Base-by-base conservation (phyloP, 1,139 yeast genomes). In the Kurtzmaniella quercitrusa region DNA sequence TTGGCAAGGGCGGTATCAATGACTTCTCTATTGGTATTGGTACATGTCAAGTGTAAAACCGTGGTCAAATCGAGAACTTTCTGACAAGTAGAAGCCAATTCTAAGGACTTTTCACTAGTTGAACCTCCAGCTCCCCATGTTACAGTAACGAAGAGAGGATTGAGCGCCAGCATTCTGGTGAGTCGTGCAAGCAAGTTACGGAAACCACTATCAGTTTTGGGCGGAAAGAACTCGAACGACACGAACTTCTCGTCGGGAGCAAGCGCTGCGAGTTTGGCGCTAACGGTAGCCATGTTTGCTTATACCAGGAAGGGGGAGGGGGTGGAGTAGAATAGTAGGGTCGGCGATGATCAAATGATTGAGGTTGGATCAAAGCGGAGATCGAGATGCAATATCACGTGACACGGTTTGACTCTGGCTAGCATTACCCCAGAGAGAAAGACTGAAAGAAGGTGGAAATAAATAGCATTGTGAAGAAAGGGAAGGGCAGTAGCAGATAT, bases 51-150 rank as follows among this genome's bases (percentile, higher is more conserved):
- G 63, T 93, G 99, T 66, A 94, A 77, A 49, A 96, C 91, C 0
- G 96, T 89, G 11, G 96, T 88, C 23, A 91, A 68, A 2, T 87
- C 88, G 46, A 90, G 71, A 43, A 84, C 87, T 42, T 77, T 71
- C 55, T 85, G 89, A 56, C 95, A 85, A 2, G 88, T 76, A 16
- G 80, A 71, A 0, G 97, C 96, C 46, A 93, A 70, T 41, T 87
- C 94, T 48, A 93, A 66, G 0, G 97, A 86, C 65, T 89, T 90
- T 45, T 80, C 85, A 43, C 94, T 82, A 4, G 98, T 90, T 2
- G 95, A 82, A 1, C 98, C 98, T 34, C 98, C 98, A 8, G 98
- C 98, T 25, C 98, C 98, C 98, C 98, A 93, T 0, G 99, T 94
- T 10, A 94, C 85, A 2, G 96, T 88, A 43, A 91, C 83, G 61